Evolutionary conservation across 2,329 filamentous ascomycete species (phyloP).

Genomic region (Clarireedia paspali): DNA sequence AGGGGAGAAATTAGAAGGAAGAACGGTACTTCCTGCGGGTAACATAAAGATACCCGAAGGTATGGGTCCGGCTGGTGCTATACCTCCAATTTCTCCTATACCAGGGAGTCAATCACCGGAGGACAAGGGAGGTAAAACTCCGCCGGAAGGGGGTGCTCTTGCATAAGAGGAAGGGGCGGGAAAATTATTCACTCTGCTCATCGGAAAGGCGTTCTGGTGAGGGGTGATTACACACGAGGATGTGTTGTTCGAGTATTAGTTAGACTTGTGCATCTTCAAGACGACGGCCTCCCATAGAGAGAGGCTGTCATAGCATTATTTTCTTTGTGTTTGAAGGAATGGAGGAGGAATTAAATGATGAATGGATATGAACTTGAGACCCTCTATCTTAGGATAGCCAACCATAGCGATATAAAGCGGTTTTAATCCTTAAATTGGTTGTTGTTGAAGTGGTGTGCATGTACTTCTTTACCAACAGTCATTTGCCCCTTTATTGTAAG

Average conservation of each 20-base stretch:
- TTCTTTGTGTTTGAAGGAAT: neutral
- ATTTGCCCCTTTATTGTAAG: too few relatives aligned
- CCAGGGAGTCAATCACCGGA: slow-evolving; percentile 17
- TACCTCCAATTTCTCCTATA: slow-evolving; percentile 23
- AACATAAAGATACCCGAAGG: slow-evolving; percentile 59
- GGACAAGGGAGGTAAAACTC: slow-evolving; percentile 16
- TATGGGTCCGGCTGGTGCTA: slow-evolving; percentile 9
- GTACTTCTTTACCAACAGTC: neutral
- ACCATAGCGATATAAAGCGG: slow-evolving; percentile 3
- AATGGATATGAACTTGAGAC: neutral
- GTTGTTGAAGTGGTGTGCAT: neutral
- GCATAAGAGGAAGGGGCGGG: slow-evolving; percentile 12
- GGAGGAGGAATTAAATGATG: neutral
- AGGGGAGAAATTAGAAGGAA: slow-evolving; percentile 71
- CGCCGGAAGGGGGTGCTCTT: slow-evolving; percentile 22
- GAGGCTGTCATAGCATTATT: slow-evolving; percentile 6
- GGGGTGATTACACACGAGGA: slow-evolving; percentile 2
- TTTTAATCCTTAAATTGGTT: neutral
- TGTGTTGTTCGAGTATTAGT: slow-evolving; percentile 3
- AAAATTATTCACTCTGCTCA: slow-evolving; percentile 13
- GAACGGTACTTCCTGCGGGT: slow-evolving; percentile 50
- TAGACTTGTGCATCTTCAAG: neutral
- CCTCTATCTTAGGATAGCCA: slow-evolving; percentile 7
- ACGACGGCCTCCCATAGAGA: neutral
- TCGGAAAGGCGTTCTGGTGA: slow-evolving; percentile 12